phyloP scores from a whole-genome alignment of 2,329 filamentous ascomycete species.

The Fusarium hainanense region DNA sequence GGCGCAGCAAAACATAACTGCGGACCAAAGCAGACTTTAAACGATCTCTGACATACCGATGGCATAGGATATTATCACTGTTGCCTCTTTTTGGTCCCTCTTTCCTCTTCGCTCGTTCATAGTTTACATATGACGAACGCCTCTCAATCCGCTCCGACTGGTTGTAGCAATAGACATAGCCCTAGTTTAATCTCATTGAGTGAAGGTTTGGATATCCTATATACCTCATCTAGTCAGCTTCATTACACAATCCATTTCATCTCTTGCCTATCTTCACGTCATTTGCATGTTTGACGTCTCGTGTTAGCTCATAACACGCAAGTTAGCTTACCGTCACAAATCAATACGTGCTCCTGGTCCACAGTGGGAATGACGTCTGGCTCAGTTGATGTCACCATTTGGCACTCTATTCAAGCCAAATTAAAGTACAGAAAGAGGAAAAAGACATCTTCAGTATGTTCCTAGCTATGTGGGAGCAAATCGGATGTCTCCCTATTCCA shows the following conservation, averaged over 20 bases:
- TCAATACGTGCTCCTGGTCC: background rate
- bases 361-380: background rate
- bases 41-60: background rate
- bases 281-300: background rate
- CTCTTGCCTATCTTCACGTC: no score
- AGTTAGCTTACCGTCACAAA: background rate
- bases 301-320: background rate
- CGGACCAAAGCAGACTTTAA: background rate
- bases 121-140: background rate
- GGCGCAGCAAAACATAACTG: no score
- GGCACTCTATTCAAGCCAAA: background rate
- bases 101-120: no score
- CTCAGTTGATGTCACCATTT: background rate
- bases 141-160: background rate
- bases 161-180: background rate
- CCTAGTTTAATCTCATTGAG: background rate
- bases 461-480: background rate
- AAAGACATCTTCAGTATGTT: background rate
- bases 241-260: no score
- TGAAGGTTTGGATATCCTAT: background rate
- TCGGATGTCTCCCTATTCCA: background rate
- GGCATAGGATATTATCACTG: no score
- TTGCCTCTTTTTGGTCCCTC: background rate
- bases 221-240: background rate
- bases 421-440: background rate